Evolutionary conservation across 1,284 basidiomycete genomes (phyloP).

Genomic region (Malassezia vespertilionis): DNA sequence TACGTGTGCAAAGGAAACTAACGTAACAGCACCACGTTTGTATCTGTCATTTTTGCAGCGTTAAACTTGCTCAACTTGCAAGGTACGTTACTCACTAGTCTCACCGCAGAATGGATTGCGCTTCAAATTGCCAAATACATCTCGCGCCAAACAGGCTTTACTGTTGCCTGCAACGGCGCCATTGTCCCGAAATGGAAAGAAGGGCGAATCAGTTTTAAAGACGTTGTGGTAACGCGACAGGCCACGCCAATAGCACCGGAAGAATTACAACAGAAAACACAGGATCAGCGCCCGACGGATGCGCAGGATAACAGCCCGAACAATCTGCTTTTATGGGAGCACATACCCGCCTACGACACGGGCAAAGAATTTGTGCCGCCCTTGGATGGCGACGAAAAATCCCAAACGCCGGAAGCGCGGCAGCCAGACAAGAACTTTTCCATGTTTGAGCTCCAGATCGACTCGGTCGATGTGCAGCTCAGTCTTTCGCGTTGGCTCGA

Average conservation of each 20-base stretch:
- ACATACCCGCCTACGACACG: conserved; percentile 24
- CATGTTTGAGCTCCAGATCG: conserved; percentile 50
- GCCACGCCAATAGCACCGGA: conserved; percentile 49
- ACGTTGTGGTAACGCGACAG: conserved; percentile 82
- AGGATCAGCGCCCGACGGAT: conserved; percentile 14
- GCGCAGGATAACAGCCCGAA: neutral
- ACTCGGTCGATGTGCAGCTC: conserved; percentile 91
- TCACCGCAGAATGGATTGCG: conserved; percentile 68
- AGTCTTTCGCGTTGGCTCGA: conserved; percentile 86
- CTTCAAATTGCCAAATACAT: conserved; percentile 82
- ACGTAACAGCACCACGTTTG: conserved; percentile 68
- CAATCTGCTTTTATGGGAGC: neutral
- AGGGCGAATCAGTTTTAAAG: conserved; percentile 87
- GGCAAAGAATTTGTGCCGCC: conserved; percentile 37
- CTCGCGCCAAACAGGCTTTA: conserved; percentile 82
- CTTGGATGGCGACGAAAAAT: conserved; percentile 24
- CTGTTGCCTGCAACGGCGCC: conserved; percentile 90
- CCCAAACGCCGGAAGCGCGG: conserved; percentile 19
- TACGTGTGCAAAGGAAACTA: neutral
- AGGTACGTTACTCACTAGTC: conserved; percentile 51
- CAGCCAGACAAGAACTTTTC: conserved; percentile 41
- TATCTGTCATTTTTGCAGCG: conserved; percentile 80
- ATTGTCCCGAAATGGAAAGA: conserved; percentile 97
- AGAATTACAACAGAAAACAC: conserved; percentile 22
- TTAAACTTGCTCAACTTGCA: conserved; percentile 83